phyloP scores from a whole-genome alignment of 1,284 basidiomycete genomes.

The Grifola frondosa region DNA sequence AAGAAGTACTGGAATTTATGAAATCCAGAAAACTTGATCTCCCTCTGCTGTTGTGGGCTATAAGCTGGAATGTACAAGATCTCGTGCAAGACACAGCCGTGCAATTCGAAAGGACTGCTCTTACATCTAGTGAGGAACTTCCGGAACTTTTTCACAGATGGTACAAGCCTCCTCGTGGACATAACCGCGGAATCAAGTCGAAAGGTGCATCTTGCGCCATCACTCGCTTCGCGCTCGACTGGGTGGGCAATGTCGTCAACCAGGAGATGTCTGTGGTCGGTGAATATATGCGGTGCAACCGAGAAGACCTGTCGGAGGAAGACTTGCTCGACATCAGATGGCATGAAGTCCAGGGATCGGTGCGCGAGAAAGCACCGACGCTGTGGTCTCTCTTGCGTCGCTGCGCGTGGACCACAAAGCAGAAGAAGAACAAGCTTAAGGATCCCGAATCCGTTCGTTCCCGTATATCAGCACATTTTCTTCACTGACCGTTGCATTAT shows the following conservation, averaged over 20 bases:
- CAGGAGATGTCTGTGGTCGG: neutral
- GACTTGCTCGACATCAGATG: slow-evolving; percentile 2
- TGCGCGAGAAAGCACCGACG: no score
- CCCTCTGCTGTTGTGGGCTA: slow-evolving; percentile 30
- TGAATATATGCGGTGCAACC: neutral
- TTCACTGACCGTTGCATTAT: slow-evolving; percentile 21
- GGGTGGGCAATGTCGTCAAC: slow-evolving; percentile 1
- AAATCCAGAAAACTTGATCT: slow-evolving; percentile 20
- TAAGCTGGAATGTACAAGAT: slow-evolving; percentile 32
- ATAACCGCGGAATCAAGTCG: slow-evolving; percentile 13
- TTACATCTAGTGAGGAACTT: slow-evolving; percentile 30
- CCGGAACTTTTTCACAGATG: slow-evolving; percentile 29
- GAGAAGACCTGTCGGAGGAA: slow-evolving; percentile 6
- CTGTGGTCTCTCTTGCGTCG: slow-evolving; percentile 22
- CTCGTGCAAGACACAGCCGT: slow-evolving; percentile 24
- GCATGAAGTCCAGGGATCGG: slow-evolving; percentile 19
- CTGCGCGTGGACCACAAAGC: slow-evolving; percentile 16
- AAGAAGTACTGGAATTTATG: slow-evolving; percentile 16
- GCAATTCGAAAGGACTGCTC: slow-evolving; percentile 20
- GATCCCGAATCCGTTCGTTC: slow-evolving; percentile 26
- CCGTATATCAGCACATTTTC: neutral
- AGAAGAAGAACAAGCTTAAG: slow-evolving; percentile 22
- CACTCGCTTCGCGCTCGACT: slow-evolving; percentile 18
- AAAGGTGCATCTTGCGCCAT: slow-evolving; percentile 20
- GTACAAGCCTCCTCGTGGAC: slow-evolving; percentile 24